phyloP scores from a whole-genome alignment of 2,329 filamentous ascomycete genomes.

The Orbilia brochopaga region DNA sequence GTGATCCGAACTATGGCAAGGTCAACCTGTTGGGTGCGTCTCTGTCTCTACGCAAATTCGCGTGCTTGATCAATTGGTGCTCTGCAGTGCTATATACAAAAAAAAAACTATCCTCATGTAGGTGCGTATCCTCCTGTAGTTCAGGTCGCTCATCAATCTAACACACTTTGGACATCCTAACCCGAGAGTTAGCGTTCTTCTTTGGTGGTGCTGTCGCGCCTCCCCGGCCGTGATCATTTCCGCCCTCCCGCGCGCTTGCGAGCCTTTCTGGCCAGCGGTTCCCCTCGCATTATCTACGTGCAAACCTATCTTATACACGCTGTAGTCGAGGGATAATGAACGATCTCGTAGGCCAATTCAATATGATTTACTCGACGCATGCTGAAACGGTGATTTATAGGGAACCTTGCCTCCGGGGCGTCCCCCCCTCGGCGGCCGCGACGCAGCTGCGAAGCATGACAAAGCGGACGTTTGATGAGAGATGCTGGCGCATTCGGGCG shows the following conservation, averaged over 20 bases:
- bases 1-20: constrained; percentile 29
- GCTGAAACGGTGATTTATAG: neutral
- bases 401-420: neutral
- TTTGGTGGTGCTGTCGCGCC: neutral
- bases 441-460: neutral
- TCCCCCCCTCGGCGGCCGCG: neutral
- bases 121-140: constrained; percentile 52
- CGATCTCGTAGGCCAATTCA: constrained; percentile 4
- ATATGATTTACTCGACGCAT: neutral
- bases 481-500: neutral
- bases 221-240: neutral
- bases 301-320: neutral
- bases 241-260: constrained; percentile 1
- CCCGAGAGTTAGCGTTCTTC: neutral
- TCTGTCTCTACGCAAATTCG: constrained; percentile 49
- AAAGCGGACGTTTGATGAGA: neutral
- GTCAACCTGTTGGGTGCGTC: constrained; percentile 51
- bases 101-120: constrained; percentile 38
- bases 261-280: neutral
- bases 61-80: constrained; percentile 50
- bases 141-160: constrained; percentile 51
- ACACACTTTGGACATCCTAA: constrained; percentile 29
- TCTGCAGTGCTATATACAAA: constrained; percentile 50
- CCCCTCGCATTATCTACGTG: neutral
- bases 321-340: neutral